These are phyloP conservation scores for Rhizophlyctis rosea DNA, from an alignment of 192 early-diverging fungal species.

Conservation along the genomic window DNA sequence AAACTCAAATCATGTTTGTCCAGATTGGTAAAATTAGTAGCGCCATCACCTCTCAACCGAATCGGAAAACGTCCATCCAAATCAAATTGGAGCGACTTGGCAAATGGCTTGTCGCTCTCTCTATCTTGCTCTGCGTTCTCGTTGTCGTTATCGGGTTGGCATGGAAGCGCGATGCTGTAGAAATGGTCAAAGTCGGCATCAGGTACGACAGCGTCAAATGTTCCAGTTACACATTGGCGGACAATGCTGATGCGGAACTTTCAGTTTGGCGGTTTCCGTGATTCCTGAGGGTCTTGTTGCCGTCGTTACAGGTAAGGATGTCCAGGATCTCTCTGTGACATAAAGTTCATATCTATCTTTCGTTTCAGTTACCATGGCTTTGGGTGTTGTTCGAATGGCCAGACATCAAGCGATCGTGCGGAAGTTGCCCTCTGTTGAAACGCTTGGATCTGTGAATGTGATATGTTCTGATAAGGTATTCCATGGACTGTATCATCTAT, in stretches of 20 bases:
- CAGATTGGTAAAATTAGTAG: conserved; percentile 88
- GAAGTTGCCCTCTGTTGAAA: conserved; percentile 91
- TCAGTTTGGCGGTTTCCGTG: conserved; percentile 91
- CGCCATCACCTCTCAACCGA: conserved; percentile 65
- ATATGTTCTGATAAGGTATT: conserved; percentile 94
- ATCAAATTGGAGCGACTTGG: conserved; percentile 74
- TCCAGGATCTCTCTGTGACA: too few relatives aligned
- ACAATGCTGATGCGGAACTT: too few relatives aligned
- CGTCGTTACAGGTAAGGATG: too few relatives aligned
- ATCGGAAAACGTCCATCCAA: conserved; percentile 48
- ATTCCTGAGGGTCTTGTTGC: conserved; percentile 98
- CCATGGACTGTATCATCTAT: too few relatives aligned
- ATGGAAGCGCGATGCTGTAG: conserved; percentile 62
- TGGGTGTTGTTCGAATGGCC: conserved; percentile 95
- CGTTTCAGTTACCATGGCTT: conserved; percentile 94
- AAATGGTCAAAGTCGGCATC: conserved; percentile 81
- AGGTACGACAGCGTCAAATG: conserved; percentile 46
- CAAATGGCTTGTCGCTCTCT: conserved; percentile 76
- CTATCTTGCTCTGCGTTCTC: conserved; percentile 74
- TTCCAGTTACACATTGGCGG: neutral
- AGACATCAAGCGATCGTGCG: conserved; percentile 82
- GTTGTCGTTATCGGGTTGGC: conserved; percentile 81
- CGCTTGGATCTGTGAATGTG: conserved; percentile 88
- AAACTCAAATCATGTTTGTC: too few relatives aligned
- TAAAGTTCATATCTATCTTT: too few relatives aligned